These are phyloP conservation scores for Cladosporium sp. DNA, from an alignment of 2,329 filamentous ascomycete species.

Conservation along the genomic window DNA sequence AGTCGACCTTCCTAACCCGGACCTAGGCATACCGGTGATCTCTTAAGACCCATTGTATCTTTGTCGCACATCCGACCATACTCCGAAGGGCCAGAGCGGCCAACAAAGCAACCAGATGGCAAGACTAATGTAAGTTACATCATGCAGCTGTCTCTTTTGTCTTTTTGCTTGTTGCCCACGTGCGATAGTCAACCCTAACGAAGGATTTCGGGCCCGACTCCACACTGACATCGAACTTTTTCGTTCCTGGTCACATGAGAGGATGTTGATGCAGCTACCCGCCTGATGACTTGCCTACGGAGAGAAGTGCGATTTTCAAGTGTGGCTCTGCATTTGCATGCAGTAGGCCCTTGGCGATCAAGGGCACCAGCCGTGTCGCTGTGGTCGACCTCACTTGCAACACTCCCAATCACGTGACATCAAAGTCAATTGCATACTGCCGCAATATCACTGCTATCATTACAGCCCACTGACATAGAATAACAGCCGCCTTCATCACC, in stretches of 20 bases:
- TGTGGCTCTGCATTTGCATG: constrained; percentile 9
- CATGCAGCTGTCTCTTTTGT: constrained; percentile 2
- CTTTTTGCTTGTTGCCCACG: not conserved
- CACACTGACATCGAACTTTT: constrained; percentile 2
- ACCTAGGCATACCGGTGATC: constrained; percentile 9
- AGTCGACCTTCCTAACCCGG: constrained; percentile 5
- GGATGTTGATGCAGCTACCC: constrained; percentile 6
- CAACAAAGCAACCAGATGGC: constrained; percentile 4
- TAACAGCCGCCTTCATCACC: not conserved
- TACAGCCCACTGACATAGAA: not conserved
- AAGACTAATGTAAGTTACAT: constrained; percentile 5
- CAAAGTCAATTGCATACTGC: not conserved
- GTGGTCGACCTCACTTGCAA: constrained; percentile 9
- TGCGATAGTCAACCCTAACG: constrained; percentile 3
- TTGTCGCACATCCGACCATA: constrained; percentile 11
- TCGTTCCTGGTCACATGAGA: constrained; percentile 16
- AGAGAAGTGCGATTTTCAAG: not conserved
- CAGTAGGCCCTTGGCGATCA: not conserved
- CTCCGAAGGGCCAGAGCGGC: constrained; percentile 10
- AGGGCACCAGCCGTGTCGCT: not conserved
- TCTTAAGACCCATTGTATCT: constrained; percentile 4
- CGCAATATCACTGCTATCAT: not conserved
- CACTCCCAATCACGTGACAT: constrained; percentile 3
- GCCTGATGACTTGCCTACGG: not conserved
- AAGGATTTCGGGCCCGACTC: not conserved